Evolutionary conservation across 2,329 filamentous ascomycete species (phyloP), one percentile per base, ranked within the genome.

Genomic region (Fusarium decemcellulare): DNA sequence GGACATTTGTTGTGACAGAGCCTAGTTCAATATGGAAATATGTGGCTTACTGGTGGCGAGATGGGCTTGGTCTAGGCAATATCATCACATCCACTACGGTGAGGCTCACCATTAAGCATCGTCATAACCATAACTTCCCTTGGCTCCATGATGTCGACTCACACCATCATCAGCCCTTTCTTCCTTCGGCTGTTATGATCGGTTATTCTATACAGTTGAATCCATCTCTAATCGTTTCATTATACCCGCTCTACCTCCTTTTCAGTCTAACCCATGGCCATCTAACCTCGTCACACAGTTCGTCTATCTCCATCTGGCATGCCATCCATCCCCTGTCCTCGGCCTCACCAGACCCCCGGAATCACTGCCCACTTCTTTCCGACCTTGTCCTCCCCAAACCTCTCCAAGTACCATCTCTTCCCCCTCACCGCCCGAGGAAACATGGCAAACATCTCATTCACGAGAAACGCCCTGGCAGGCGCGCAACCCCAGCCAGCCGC

Each of bases 391-490:
- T 91, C 90, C 11, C 95, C 95, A 86, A 99, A 99, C 79, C 87
- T 93, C 76, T 93, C 86, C 61, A 91, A 83, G 80, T 99, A 99
- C 96, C 96, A 99, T 75, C 86, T 84, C 79, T 90, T 90, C 27
- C 95, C 95, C 69, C 90, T 88, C 55, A 96, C 82, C 15, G 96
- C 95, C 74, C 96, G 86, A 11, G 96, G 95, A 67, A 97, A 79
- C 95, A 98, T 99, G 9, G 92, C 91, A n/a, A 90, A 82, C 53
- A 99, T 82, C 81, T 97, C 94, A 78, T 98, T 98, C 50, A 97
- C 69, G 46, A 97, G 75, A 77, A 98, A 98, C 53, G 87, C 88
- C 74, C 94, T 85, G 27, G 94, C 95, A 1, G 96, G 95, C 50
- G 89, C 82, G 76, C 91, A 93, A 6, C 82, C 80, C 81, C 84